phyloP scores from a whole-genome alignment of 306 rosid species.

The Alnus glutinosa region DNA sequence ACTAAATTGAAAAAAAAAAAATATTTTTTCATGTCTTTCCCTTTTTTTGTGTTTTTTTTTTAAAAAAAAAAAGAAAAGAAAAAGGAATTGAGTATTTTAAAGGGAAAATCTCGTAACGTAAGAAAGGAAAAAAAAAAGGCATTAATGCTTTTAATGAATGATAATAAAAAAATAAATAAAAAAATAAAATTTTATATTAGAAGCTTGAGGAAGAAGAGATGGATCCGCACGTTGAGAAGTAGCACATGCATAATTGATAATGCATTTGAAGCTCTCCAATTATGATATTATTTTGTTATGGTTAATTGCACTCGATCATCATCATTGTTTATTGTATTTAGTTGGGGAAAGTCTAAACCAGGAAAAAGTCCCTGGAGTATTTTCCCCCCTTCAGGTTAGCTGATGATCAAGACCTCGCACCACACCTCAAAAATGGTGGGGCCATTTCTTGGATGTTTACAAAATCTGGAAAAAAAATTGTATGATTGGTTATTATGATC shows the following conservation, averaged over 20 bases:
- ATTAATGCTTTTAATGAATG: constrained; percentile 6
- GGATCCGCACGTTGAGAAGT: constrained; percentile 7
- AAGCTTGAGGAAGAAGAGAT: neutral
- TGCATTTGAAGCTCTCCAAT: neutral
- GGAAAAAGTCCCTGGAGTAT: too few relatives aligned
- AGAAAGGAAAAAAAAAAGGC: neutral
- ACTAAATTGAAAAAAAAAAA: too few relatives aligned
- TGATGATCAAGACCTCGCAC: constrained; percentile 18
- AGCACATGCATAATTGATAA: constrained; percentile 12
- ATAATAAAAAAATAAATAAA: neutral
- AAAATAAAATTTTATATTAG: neutral
- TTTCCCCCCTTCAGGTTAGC: neutral
- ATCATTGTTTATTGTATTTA: neutral
- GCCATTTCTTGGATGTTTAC: neutral
- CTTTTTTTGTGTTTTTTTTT: too few relatives aligned
- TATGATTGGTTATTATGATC: too few relatives aligned
- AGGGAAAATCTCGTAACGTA: constrained; percentile 11
- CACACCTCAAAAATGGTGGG: constrained; percentile 5
- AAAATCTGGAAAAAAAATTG: too few relatives aligned
- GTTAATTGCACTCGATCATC: neutral
- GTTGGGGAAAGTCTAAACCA: neutral
- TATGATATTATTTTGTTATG: neutral
- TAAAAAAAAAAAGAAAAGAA: too few relatives aligned
- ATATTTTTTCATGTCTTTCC: too few relatives aligned
- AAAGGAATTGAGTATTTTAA: neutral